phyloP scores from a whole-genome alignment of 2,329 filamentous ascomycete genomes.

The Fusarium concolor region DNA sequence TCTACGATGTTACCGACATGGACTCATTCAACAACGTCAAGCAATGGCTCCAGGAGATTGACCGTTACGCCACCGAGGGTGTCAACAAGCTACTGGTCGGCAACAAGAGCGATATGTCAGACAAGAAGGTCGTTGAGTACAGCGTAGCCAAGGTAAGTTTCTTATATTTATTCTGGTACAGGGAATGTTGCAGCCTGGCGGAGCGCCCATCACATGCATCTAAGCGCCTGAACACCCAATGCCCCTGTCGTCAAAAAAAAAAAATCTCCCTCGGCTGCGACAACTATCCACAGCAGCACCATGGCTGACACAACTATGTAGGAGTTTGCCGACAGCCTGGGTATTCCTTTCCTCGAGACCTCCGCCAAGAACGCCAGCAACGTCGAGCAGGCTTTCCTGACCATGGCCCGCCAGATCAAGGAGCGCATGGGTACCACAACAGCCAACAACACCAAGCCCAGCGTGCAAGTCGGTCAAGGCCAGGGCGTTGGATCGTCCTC shows the following conservation, averaged over 20 bases:
- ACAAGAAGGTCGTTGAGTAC: conserved; percentile 99
- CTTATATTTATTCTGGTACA: neutral
- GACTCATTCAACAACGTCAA: conserved; percentile 99
- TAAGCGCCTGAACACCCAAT: conserved; percentile 18
- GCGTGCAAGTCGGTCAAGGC: conserved; percentile 93
- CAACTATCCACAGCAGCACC: neutral
- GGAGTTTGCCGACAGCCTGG: conserved; percentile 99
- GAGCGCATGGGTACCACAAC: conserved; percentile 98
- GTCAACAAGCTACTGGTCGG: conserved; percentile 99
- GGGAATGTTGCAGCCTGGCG: conserved; percentile 6
- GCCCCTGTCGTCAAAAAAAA: conserved; percentile 23
- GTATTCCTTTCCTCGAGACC: conserved; percentile 99
- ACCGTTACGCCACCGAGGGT: conserved; percentile 98
- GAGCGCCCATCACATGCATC: conserved; percentile 41
- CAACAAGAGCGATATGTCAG: conserved; percentile 99
- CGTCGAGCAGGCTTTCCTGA: conserved; percentile 99
- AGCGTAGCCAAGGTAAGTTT: conserved; percentile 92
- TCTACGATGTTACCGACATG: conserved; percentile 99
- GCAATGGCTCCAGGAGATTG: conserved; percentile 99
- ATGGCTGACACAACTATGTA: conserved; percentile 55
- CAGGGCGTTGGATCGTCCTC: conserved; percentile 92
- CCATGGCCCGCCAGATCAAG: conserved; percentile 99
- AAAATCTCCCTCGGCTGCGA: conserved; percentile 15
- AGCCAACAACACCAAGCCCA: conserved; percentile 97
- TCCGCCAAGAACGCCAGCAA: conserved; percentile 99